Conservation (phyloP, 2,329 filamentous ascomycete species). For the Alternaria sp. region DNA sequence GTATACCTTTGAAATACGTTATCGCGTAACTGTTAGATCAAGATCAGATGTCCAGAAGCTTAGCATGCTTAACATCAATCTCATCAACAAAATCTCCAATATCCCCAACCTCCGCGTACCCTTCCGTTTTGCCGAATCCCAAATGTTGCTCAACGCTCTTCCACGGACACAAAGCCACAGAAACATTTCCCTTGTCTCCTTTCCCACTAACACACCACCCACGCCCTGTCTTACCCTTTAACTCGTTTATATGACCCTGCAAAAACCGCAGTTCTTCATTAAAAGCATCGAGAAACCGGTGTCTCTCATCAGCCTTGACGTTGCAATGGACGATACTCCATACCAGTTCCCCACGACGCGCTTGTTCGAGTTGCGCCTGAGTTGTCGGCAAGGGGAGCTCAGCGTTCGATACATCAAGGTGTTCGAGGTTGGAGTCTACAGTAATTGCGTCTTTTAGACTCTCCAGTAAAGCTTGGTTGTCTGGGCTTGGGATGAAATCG, state of each 20-base stretch:
- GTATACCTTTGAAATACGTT: background rate
- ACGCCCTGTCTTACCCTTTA: slow-evolving; percentile 36
- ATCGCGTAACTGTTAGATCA: background rate
- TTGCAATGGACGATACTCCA: slow-evolving; percentile 49
- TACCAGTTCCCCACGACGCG: slow-evolving; percentile 16
- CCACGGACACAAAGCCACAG: slow-evolving; percentile 55
- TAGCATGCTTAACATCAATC: slow-evolving; percentile 38
- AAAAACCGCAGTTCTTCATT: slow-evolving; percentile 34
- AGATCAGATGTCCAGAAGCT: slow-evolving; percentile 25
- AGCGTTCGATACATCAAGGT: slow-evolving; percentile 52
- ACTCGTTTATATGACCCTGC: slow-evolving; percentile 34
- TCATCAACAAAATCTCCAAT: slow-evolving; percentile 19
- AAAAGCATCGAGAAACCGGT: slow-evolving; percentile 40
- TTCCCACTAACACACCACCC: slow-evolving; percentile 53
- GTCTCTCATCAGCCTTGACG: slow-evolving; percentile 31
- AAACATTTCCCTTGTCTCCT: slow-evolving; percentile 50
- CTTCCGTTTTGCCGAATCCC: slow-evolving; percentile 46
- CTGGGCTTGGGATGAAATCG: slow-evolving; percentile 53
- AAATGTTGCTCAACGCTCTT: slow-evolving; percentile 46
- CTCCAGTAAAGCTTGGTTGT: slow-evolving; percentile 53
- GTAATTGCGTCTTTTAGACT: slow-evolving; percentile 49
- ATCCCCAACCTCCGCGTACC: slow-evolving; percentile 30
- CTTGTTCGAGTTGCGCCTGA: background rate
- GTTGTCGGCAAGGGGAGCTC: slow-evolving; percentile 37
- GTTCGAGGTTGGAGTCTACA: slow-evolving; percentile 51